Evolutionary conservation across 768 basidiomycete species (phyloP), one percentile per base, ranked within the genome.

Genomic region (Psilocybe sp.): DNA sequence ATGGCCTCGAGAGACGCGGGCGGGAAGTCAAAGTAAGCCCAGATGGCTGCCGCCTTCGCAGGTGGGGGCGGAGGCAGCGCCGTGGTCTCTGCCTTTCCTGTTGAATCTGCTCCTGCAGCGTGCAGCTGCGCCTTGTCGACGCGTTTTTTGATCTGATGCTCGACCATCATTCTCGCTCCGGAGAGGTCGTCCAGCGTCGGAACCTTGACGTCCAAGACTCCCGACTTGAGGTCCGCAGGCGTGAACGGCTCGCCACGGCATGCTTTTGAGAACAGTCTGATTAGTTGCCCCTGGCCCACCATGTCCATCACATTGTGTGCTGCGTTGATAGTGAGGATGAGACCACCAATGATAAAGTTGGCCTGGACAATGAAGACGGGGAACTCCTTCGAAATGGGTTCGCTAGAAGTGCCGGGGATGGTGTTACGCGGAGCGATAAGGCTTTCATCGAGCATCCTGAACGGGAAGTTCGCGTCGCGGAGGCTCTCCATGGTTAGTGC

Each of bases 281-380:
- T 62, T 19, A 67, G 35, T 10, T 59, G 49, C 2, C 57, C 61
- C 42, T 61, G 64, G 12, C 62, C 62, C 0, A 55, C 59, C 60
- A 65, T 63, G 41, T 67, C 64, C 64, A 65, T 63, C 15, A 51
- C 50, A 15, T 52, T 51, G 38, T 65, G 64, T 14, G 59, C 60
- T 5, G 49, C 64, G 6, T 59, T 56, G 46, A 65, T 59, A 11
- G 61, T 60, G 20, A 67, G 56, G n/a, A 64, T 6, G 11, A 67
- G 45, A 11, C 64, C 64, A 2, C 61, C 62, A 2, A 19, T 20
- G 39, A 63, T 55, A 44, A 63, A 64, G 10, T 51, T 65, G 13
- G 58, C 60, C 57, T 67, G 65, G 2, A 64, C 33, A 28, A 58
- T 43, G 33, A 67, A 60, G 13, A 67, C 62, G n/a, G 64, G 61